Evolutionary conservation across 495 filamentous ascomycete species (phyloP), one percentile per base, ranked within the genome.

Genomic region (Hypoxylon crocopeplum): DNA sequence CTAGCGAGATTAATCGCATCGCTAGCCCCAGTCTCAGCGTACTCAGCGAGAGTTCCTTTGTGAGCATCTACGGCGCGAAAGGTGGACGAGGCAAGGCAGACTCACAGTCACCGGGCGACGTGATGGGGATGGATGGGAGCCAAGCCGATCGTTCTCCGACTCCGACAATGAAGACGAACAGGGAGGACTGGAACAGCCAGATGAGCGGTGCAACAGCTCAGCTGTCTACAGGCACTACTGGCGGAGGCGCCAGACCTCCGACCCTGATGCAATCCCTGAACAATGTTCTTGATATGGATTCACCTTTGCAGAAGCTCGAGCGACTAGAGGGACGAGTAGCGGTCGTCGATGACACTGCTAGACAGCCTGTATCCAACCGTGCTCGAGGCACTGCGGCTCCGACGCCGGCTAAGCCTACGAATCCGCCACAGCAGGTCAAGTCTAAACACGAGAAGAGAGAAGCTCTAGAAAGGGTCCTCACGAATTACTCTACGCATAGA

Each of bases 31-130:
- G 87, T 40, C 73, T 92, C 15, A 93, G 90, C 59, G 79, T 90
- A 13, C 78, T 93, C 21, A 92, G 89, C 65, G 88, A 93, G 70
- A 90, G 88, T 63, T 91, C 88, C 24, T 90, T 92, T 59, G 62
- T 89, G 8, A 87, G 85, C 65, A 77, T 90, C 5, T 86, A 87
- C 50, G 88, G 84, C 12, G 69, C 75, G 12, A 76, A 71, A 50
- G 57, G 59, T 17, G 52, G 27, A 21, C 50, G 63, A 25, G 59
- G 57, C 2, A 67, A 63, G 12, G 61, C 55, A 44, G 37, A 50
- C 2, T 59, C 67, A 2, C 54, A 57, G 2, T 62, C 72, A 1
- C 42, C 69, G 0, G 51, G 51, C 5, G 63, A 68, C 29, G 48
- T 67, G 10, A 56, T 56, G 12, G 54, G 54, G 10, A 38, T 69